Evolutionary conservation across 805 yeast species (phyloP), one percentile per base, ranked within the genome.

Genomic region (Cyberlindnera xishuangbannaensis): DNA sequence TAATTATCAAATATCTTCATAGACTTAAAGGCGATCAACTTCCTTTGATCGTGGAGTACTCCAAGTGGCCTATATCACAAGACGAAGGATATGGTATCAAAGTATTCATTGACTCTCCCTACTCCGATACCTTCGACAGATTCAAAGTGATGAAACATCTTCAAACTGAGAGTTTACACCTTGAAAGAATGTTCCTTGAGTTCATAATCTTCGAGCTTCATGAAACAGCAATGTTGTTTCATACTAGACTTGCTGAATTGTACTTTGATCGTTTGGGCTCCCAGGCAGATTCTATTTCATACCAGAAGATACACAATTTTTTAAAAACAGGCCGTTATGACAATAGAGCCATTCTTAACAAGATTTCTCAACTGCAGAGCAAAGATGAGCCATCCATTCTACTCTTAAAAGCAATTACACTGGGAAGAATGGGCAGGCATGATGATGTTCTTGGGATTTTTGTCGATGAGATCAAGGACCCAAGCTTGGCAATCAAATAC

Each of bases 61-160:
- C 83, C 0, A 47, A 59, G 15, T 72, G 78, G 71, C 65, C 79
- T 7, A 56, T 81, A 25, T 46, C 51, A 10, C 36, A 49, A 6
- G 59, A 63, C 32, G 47, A 52, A 9, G 40, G 59, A 8, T 56
- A 64, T 48, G 71, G 71, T 22, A 45, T 54, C 35, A 40, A 56
- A 15, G 64, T 90, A 1, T 87, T 87, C 44, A 65, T 84, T 36
- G 81, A 79, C 33, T 64, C 82, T 0, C 66, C 70, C 10, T 75
- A 73, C 42, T 69, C 83, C 37, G 78, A 75, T 38, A 61, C 73
- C 11, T 68, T 79, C 33, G 71, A 83, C 41, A 67, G 69, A 30
- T 41, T 57, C 16, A 59, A 66, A 42, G 76, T 86, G 0, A 59
- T 78, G 30, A 67, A 71, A 2, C 80, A 61, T 48, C 53, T 83